A percentile compares a stretch with the other conserved stretches of the same genome.
These are phyloP conservation scores for Podospora anserina DNA, from an alignment of 495 filamentous ascomycete species.

Conservation along the genomic window DNA sequence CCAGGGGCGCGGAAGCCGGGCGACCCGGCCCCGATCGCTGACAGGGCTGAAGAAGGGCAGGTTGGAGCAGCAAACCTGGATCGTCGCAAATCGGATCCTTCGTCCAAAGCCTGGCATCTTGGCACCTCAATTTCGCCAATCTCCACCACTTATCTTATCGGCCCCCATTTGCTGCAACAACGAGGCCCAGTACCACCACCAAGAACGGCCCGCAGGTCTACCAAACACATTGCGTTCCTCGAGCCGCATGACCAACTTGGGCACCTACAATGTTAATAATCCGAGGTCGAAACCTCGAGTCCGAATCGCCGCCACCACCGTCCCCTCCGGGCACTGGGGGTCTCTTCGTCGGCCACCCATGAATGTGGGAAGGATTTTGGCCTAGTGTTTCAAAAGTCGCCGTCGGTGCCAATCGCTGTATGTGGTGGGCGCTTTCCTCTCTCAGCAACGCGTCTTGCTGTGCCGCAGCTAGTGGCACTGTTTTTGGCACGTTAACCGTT, in stretches of 20 bases:
- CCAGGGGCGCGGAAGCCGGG: neutral
- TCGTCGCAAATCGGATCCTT: neutral
- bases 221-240: neutral
- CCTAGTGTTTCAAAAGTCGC: neutral
- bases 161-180: neutral
- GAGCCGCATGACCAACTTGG: neutral
- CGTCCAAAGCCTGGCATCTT: neutral
- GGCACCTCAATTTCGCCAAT: neutral
- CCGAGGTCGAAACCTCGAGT: neutral
- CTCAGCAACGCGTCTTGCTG: neutral
- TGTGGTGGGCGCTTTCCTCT: neutral
- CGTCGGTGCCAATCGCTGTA: neutral
- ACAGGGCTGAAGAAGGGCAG: neutral
- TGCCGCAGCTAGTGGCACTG: neutral
- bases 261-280: neutral
- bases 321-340: neutral
- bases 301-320: neutral
- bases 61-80: neutral
- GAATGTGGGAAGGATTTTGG: neutral
- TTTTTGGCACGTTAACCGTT: neutral
- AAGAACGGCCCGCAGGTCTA: neutral
- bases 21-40: neutral
- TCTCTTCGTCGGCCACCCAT: neutral
- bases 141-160: neutral
- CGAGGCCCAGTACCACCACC: neutral